Base-by-base conservation (phyloP, 116 monocot genomes). In the Trichopus zeylanicus region DNA sequence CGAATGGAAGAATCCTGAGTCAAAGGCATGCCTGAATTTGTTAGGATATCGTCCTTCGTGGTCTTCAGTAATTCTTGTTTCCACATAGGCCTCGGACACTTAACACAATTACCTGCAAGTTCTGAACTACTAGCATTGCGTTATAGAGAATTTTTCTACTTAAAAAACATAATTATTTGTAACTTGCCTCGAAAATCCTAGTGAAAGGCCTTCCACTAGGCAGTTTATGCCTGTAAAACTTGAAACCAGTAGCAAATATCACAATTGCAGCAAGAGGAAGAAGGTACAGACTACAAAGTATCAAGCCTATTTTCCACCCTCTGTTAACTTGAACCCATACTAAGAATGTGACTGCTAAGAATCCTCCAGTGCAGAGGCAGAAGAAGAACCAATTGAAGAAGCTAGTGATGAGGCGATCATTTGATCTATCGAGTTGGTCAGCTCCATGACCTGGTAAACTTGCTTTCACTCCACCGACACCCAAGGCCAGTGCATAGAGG, bases 361-460 rank as follows among this genome's bases (percentile, higher is more conserved):
- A 31, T 23, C 33, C 53, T 2, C 67, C 73, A 3, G 27, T 48
- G 15, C 47, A 67, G 23, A 69, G 48, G 31, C 63, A 56, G 42
- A 81, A 73, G 69, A 71, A 64, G 51, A 63, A 76, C 55, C 62
- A 76, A 48, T 70, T 76, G 63, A 81, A 81, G 66, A 61, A 81
- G 19, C 70, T 56, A 21, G 70, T 37, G 39, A 62, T 26, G 6
- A 32, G 46, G 2, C 48, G 46, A n/a, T 56, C 25, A 7, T 70
- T 33, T 18, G 55, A 18, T 56, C 2, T 16, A 34, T 81, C 72
- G 25, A 81, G 57, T 39, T 81, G 81, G 27, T 81, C 73, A 4
- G 81, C 81, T 18, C 81, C 76, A 19, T 67, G 69, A 13, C 76
- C 55, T 0, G 69, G 60, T 12, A 72, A 49, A 31, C 42, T 62